These are phyloP conservation scores for Tetraselmis striata DNA, from an alignment of 139 green algal species.

Conservation along the genomic window DNA sequence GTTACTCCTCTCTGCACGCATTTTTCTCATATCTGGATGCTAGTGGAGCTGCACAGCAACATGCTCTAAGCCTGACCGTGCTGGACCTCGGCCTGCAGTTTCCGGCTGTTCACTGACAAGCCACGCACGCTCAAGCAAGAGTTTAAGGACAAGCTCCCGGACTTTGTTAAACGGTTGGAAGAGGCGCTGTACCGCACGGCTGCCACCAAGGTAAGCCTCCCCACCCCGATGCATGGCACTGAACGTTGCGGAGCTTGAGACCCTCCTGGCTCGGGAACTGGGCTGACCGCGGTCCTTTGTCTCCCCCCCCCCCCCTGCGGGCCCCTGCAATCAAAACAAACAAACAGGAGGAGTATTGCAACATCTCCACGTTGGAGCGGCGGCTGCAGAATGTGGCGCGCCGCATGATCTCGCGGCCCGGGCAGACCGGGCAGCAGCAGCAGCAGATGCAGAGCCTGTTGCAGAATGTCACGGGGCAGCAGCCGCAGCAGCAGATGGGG, in stretches of 20 bases:
- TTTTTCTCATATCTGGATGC: not conserved
- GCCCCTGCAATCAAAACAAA: too few relatives aligned
- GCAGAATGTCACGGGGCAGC: slow-evolving; percentile 6
- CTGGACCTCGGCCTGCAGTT: slow-evolving; percentile 17
- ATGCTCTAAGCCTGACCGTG: not conserved
- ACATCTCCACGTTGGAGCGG: slow-evolving; percentile 69
- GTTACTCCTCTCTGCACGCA: not conserved
- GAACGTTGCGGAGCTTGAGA: too few relatives aligned
- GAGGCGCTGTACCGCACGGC: slow-evolving; percentile 68
- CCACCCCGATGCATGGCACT: too few relatives aligned
- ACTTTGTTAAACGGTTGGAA: slow-evolving; percentile 80
- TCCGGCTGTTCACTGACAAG: slow-evolving; percentile 24
- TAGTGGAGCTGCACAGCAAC: slow-evolving; percentile 14
- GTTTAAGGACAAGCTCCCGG: slow-evolving; percentile 64
- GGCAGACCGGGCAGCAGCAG: slow-evolving; percentile 7
- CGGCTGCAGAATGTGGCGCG: slow-evolving; percentile 74
- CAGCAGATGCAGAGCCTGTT: slow-evolving; percentile 16
- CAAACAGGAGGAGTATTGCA: slow-evolving; percentile 83
- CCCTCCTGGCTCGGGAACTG: too few relatives aligned
- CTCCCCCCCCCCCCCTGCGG: too few relatives aligned
- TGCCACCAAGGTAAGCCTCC: slow-evolving; percentile 39
- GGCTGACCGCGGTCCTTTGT: too few relatives aligned
- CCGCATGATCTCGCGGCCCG: slow-evolving; percentile 34
- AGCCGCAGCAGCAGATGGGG: slow-evolving; percentile 1
- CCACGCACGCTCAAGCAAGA: slow-evolving; percentile 22